Evolutionary conservation across 305 asterid genomes (phyloP), one percentile per base, ranked within the genome.

Genomic region (Ajuga reptans): DNA sequence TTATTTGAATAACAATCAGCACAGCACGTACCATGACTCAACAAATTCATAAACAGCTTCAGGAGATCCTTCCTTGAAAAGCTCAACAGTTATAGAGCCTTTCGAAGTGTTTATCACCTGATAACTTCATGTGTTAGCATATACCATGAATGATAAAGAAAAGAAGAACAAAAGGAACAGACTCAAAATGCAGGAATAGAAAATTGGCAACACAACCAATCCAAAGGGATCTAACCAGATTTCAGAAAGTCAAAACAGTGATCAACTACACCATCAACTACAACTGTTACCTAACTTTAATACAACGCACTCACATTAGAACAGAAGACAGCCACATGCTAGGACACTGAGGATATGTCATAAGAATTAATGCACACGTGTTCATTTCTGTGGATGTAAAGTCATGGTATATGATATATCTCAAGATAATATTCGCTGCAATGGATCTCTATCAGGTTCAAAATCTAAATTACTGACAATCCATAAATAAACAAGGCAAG

Each of bases 21-120:
- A 21, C 27, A 53, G 69, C 21, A 66, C 84, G 34, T 79, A 92
- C 98, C 96, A 84, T 51, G 86, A 77, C 52, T 79, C 80, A 74
- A 88, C 68, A 81, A 92, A 92, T 69, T 86, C 87, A 62, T 72
- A 77, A 73, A 88, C 90, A 60, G 79, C 84, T 70, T 85, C 96
- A 31, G 90, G 89, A 72, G 97, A 86, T 72, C 96, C 88, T 61
- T 92, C 98, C 76, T 83, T 88, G 88, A 78, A 88, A 45, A 92
- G 91, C 80, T 92, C 95, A 66, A 81, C 96, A 57, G 91, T 84
- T 45, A 92, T 80, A 49, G 80, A 75, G 76, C 98, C 98, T 80
- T 90, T 90, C 41, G 95, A 83, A 15, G 98, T 92, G 52, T 73
- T 84, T 64, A 92, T 82, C 68, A 88, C 85, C 98, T 92, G 80